Percentiles rank a stretch among this genome's conserved stretches.
These are phyloP conservation scores for Pseudocercospora fijiensis DNA, from an alignment of 2,329 filamentous ascomycete species.

Conservation along the genomic window DNA sequence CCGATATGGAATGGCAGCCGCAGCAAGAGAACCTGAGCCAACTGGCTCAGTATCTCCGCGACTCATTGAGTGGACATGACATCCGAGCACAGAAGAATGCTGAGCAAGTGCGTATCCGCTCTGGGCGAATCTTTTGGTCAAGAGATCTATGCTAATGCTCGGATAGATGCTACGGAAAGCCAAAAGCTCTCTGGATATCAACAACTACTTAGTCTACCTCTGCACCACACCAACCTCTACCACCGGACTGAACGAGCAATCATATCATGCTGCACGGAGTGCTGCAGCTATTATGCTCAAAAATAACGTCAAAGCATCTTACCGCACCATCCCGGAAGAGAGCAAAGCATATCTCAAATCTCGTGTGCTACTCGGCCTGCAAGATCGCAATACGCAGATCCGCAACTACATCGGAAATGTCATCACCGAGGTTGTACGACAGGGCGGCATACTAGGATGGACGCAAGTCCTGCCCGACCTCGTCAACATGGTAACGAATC, in stretches of 20 bases:
- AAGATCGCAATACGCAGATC: slow-evolving; percentile 78
- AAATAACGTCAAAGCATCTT: slow-evolving; percentile 78
- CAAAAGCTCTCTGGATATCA: slow-evolving; percentile 84
- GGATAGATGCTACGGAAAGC: slow-evolving; percentile 87
- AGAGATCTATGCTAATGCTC: slow-evolving; percentile 3
- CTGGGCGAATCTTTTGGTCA: not conserved
- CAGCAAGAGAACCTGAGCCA: slow-evolving; percentile 82
- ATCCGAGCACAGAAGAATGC: slow-evolving; percentile 81
- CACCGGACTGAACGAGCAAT: slow-evolving; percentile 58
- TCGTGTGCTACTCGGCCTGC: slow-evolving; percentile 73
- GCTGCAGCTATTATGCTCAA: slow-evolving; percentile 93
- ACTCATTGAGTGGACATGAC: slow-evolving; percentile 85
- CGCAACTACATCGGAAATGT: slow-evolving; percentile 88
- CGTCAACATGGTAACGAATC: slow-evolving; percentile 72
- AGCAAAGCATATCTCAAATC: slow-evolving; percentile 77
- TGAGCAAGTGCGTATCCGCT: slow-evolving; percentile 65
- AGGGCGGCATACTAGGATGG: slow-evolving; percentile 85
- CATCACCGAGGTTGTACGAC: slow-evolving; percentile 84
- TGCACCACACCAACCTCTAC: slow-evolving; percentile 68
- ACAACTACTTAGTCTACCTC: slow-evolving; percentile 93
- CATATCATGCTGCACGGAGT: slow-evolving; percentile 74
- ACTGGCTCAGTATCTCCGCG: slow-evolving; percentile 82
- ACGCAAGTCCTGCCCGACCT: slow-evolving; percentile 85
- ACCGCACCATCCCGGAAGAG: slow-evolving; percentile 70
- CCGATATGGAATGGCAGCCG: slow-evolving; percentile 87